phyloP scores from a whole-genome alignment of 495 filamentous ascomycete species.

The Hypomontagnella monticulosa region DNA sequence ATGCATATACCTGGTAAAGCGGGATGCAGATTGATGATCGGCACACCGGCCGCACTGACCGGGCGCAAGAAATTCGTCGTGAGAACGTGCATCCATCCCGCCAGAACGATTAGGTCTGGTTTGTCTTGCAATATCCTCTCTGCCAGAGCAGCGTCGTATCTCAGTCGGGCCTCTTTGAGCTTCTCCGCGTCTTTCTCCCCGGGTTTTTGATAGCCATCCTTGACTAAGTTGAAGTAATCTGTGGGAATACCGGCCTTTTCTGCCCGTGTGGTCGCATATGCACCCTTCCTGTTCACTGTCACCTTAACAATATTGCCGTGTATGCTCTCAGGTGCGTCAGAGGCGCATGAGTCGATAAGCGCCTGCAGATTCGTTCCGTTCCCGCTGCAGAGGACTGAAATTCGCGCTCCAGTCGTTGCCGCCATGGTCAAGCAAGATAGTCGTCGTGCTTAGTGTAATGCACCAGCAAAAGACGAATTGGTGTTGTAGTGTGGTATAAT shows the following conservation, averaged over 20 bases:
- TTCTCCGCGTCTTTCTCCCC: constrained; percentile 62
- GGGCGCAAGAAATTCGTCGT: constrained; percentile 65
- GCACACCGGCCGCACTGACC: constrained; percentile 65
- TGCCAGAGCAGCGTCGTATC: constrained; percentile 86
- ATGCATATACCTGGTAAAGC: constrained; percentile 25
- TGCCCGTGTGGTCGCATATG: constrained; percentile 81
- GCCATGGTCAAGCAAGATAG: constrained; percentile 45
- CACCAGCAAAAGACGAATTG: constrained; percentile 1
- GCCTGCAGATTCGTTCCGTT: constrained; percentile 91
- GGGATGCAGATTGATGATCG: constrained; percentile 89
- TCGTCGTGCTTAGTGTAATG: constrained; percentile 14
- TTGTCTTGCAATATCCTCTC: constrained; percentile 69
- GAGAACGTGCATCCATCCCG: constrained; percentile 75
- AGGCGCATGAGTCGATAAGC: constrained; percentile 76
- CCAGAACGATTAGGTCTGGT: constrained; percentile 75
- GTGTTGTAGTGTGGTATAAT: background rate
- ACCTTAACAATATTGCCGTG: constrained; percentile 75
- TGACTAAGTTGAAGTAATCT: constrained; percentile 85
- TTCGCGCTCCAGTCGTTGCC: constrained; percentile 48
- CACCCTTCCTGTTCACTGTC: constrained; percentile 82
- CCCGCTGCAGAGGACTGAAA: constrained; percentile 63
- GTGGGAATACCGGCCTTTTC: constrained; percentile 75
- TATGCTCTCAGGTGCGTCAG: constrained; percentile 59
- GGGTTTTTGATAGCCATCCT: constrained; percentile 62
- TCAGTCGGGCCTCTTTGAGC: constrained; percentile 68